Evolutionary conservation across 2,329 filamentous ascomycete genomes (phyloP), one percentile per base, ranked within the genome.

Genomic region (Trichoderma simmonsii): DNA sequence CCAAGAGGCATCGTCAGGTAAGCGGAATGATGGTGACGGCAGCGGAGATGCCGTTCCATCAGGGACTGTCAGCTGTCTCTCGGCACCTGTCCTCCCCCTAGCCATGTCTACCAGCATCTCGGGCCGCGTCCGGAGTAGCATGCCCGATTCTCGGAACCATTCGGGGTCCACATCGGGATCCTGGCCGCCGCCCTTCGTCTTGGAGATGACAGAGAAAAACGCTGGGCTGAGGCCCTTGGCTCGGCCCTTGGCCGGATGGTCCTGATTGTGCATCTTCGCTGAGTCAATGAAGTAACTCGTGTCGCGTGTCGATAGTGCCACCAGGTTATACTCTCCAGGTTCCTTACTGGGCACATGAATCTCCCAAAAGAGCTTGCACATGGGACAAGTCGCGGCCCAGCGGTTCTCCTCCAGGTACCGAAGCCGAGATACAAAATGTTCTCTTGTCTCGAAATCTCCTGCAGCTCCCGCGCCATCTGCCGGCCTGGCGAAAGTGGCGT

Each of bases 281-380:
- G 76, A 74, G 71, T 81, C 79, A 28, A 81, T 77, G 65, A 81
- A 74, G 66, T 81, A 81, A 68, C 77, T 81, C 15, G 77, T 80
- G 70, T 81, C 80, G 21, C 80, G 75, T 34, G 75, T 80, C 32
- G 80, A 81, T 59, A 81, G 79, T 1, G 78, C 80, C 4, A 80
- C 78, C 39, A 81, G 75, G n/a, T 75, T 76, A 6, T 79, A 71
- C 21, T 81, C 78, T 7, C 78, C 78, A 4, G 76, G 74, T 4
- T 78, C 79, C 14, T 78, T 70, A n/a, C 78, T 77, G 4, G 78
- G 75, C 9, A 81, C 77, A 56, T 80, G 80, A 0, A 81, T 77
- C 5, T 78, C 77, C 72, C 78, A 76, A 4, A 81, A 80, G 8
- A 81, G 75, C 73, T 77, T 80, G 75, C 80, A 81, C 5, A 81